Base-by-base conservation (phyloP, 2,329 filamentous ascomycete species). In the Chrysosporium keratinophilum region DNA sequence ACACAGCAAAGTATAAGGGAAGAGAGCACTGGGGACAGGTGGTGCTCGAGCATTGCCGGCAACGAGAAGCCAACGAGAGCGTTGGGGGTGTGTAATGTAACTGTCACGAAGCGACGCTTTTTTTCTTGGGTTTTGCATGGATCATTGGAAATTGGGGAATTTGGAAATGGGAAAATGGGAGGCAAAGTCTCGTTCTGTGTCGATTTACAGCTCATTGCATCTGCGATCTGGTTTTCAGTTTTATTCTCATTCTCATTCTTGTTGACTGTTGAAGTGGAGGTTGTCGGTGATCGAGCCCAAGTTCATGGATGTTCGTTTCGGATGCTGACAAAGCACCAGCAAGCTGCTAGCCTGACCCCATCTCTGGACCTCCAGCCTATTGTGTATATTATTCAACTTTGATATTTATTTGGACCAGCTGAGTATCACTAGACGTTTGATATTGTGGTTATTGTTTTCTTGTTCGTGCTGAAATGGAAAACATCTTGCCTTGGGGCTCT, bases 1-100 rank as follows among this genome's bases (percentile, higher is more conserved):
- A 71, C 41, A 69, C 74, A 54, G 67, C 66, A 14, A 62, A 64
- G 42, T 76, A 76, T 55, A 76, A 76, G 54, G 74, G 74, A 3
- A 64, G 66, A 37, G 64, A 67, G 23, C 62, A 71, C 34, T 76
- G 74, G 74, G 74, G 70, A 6, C 59, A 59, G 2, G 68, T 62
- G 15, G 67, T 70, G 3, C 50, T 71, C 54, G 67, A 69, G 33
- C 71, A 64, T 50, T 69, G 68, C 56, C 61, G 64, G 39, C 61
- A 60, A 54, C 64, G 60, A 14, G 50, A 28, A 28, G 23, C 23
- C 23, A 4, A 7, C 23, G 23, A 39, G 33, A 15, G 12, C 28
- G 31, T 14, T 1, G 19, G 12, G 20, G 43, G 10, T 6, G 15
- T n/a, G 5, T 47, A 23, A 20, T 17, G 7, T 14, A 37, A n/a